Evolutionary conservation across 495 filamentous ascomycete genomes (phyloP), one percentile per base, ranked within the genome.

Genomic region (Aspergillus taichungensis): DNA sequence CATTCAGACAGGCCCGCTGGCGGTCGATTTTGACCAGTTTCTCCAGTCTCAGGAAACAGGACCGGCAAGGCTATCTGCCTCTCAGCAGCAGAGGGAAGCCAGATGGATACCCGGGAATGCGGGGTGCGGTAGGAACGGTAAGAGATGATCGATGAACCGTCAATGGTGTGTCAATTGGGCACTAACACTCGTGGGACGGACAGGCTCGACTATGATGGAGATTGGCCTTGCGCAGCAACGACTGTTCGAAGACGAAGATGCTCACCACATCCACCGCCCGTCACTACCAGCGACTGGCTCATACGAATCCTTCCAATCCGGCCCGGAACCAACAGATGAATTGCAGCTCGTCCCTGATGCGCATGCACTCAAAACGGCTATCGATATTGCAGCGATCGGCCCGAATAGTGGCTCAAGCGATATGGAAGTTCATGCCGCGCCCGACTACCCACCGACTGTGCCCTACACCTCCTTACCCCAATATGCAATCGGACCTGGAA

Each of bases 1-100:
- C 24, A 44, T 44, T 12, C 32, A 43, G 6, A 50, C 51, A 11
- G 43, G 33, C n/a, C 53, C 59, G 8, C 40, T 68, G 3, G 48
- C 42, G 27, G 53, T 71, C 31, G 62, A 70, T 34, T 70, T 71
- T 13, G 66, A 73, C 43, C 50, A 63, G 27, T 73, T 63, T 27
- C 46, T 73, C 13, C 59, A 64, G 35, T 66, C 69, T 0, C 66
- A 61, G 35, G 58, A 66, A 33, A 41, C 28, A 14, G 38, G 28
- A 5, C 56, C 52, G 6, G 34, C 32, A 3, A 33, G 36, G 6
- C 2, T 52, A 13, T 63, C 64, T 6, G 55, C 59, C 8, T 68
- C 66, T 8, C 66, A 71, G 41, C 68, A 59, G 44, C 56, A 54
- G 30, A 60, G 61, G 8, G 66, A 71, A 51, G 62, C 68, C 34